phyloP scores from a whole-genome alignment of 225 moss, liverwort and hornwort species.

The Pseudisothecium myosuroides region DNA sequence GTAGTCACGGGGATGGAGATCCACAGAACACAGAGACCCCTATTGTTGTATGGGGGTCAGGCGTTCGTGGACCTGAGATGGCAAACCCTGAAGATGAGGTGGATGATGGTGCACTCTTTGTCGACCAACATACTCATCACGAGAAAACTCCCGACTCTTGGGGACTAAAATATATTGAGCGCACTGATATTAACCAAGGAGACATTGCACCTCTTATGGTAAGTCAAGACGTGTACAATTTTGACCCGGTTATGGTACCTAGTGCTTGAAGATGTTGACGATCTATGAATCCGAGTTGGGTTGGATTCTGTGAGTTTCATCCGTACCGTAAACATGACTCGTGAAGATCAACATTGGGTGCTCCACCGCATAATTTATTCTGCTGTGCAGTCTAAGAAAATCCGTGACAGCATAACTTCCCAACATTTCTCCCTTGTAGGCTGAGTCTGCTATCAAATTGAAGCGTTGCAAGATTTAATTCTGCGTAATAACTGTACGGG shows the following conservation, averaged over 20 bases:
- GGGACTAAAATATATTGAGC: constrained; percentile 56
- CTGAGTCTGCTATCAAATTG: not conserved
- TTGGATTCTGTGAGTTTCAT: not conserved
- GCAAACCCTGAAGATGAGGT: constrained; percentile 50
- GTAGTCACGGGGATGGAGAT: constrained; percentile 98
- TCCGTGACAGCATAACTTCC: not conserved
- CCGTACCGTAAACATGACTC: not conserved
- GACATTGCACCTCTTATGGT: constrained; percentile 97
- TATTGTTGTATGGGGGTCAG: constrained; percentile 94
- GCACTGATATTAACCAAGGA: constrained; percentile 85
- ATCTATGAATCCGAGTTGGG: not conserved
- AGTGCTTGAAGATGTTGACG: not conserved
- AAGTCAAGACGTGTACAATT: not conserved
- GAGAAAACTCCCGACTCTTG: constrained; percentile 70
- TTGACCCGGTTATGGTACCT: not conserved
- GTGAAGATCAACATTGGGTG: not conserved
- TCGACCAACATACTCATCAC: constrained; percentile 81
- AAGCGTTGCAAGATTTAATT: not conserved
- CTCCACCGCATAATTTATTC: not conserved
- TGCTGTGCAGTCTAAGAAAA: not conserved
- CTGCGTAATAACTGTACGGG: not conserved
- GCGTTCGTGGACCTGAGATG: constrained; percentile 66
- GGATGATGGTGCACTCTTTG: constrained; percentile 62
- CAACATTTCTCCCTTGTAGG: not conserved
- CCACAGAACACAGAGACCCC: constrained; percentile 94